Evolutionary conservation across 2,329 filamentous ascomycete genomes (phyloP).

Genomic region (Teratosphaeriaceae sp.): DNA sequence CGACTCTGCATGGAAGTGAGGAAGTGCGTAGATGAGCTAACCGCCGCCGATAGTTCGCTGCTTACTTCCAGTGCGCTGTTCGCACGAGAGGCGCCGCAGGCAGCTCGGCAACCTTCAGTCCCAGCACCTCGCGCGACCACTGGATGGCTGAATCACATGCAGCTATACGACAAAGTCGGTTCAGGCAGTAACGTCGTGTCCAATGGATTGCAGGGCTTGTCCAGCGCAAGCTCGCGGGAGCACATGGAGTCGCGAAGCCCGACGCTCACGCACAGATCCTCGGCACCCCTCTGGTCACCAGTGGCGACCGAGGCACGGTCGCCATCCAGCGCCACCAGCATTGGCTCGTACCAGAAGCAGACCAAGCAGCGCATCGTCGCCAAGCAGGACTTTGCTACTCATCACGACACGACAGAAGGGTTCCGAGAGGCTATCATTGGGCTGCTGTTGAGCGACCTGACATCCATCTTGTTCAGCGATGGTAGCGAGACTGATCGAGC

Average conservation of each 20-base stretch:
- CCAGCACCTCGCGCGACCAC: not conserved
- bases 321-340: slow-evolving; percentile 56
- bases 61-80: slow-evolving; percentile 91
- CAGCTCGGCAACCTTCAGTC: not conserved
- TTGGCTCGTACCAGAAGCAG: slow-evolving; percentile 32
- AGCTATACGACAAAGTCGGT: slow-evolving; percentile 14
- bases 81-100: slow-evolving; percentile 48
- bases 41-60: slow-evolving; percentile 79
- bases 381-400: not conserved
- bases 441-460: slow-evolving; percentile 81
- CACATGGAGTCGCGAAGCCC: slow-evolving; percentile 64
- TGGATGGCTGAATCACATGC: slow-evolving; percentile 11
- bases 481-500: slow-evolving; percentile 91
- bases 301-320: slow-evolving; percentile 63
- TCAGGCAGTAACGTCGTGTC: slow-evolving; percentile 21
- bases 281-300: slow-evolving; percentile 82
- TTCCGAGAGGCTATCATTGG: slow-evolving; percentile 65
- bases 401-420: slow-evolving; percentile 7
- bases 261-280: slow-evolving; percentile 65
- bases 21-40: slow-evolving; percentile 74
- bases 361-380: not conserved
- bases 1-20: slow-evolving; percentile 88
- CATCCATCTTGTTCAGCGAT: slow-evolving; percentile 74
- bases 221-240: slow-evolving; percentile 44
- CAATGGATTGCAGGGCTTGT: slow-evolving; percentile 22